These are phyloP conservation scores for Xylaria sp. DNA, from an alignment of 2,329 filamentous ascomycete species.

Conservation along the genomic window DNA sequence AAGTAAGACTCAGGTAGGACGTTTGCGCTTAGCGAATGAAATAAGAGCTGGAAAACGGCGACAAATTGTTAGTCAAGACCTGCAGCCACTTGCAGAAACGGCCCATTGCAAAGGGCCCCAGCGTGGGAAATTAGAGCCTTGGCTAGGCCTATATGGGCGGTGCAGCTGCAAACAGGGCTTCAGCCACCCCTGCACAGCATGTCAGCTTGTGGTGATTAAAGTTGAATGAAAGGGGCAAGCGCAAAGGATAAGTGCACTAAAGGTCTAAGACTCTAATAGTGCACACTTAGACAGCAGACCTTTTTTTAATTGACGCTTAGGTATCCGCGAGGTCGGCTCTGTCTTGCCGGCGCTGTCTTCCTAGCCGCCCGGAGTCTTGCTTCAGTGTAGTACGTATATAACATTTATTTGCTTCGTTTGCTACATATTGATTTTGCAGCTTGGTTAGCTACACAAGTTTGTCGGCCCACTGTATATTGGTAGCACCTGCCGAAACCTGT, in stretches of 20 bases:
- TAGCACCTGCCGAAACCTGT: constrained; percentile 8
- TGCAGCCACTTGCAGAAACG: constrained; percentile 18
- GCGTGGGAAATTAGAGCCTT: constrained; percentile 34
- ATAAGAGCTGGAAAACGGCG: constrained; percentile 9
- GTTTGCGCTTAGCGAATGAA: constrained; percentile 27
- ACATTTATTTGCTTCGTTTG: not conserved
- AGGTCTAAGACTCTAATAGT: not conserved
- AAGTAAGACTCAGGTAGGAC: not conserved
- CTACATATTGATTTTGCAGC: not conserved
- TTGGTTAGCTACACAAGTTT: constrained; percentile 5
- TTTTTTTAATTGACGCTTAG: not conserved
- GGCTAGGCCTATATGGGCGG: constrained; percentile 6
- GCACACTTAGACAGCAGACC: not conserved
- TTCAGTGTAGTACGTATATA: not conserved
- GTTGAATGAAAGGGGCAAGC: constrained; percentile 14
- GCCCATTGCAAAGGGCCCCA: constrained; percentile 6
- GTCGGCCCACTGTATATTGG: not conserved
- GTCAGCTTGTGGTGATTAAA: constrained; percentile 29
- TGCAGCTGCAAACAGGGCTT: constrained; percentile 27
- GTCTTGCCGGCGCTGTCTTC: not conserved
- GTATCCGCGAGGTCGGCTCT: not conserved
- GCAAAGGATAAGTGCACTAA: not conserved
- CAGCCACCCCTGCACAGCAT: constrained; percentile 14
- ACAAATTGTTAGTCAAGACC: not conserved
- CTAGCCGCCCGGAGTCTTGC: not conserved